Evolutionary conservation across 2,329 filamentous ascomycete species (phyloP), one percentile per base, ranked within the genome.

Genomic region (Amauroascus niger): DNA sequence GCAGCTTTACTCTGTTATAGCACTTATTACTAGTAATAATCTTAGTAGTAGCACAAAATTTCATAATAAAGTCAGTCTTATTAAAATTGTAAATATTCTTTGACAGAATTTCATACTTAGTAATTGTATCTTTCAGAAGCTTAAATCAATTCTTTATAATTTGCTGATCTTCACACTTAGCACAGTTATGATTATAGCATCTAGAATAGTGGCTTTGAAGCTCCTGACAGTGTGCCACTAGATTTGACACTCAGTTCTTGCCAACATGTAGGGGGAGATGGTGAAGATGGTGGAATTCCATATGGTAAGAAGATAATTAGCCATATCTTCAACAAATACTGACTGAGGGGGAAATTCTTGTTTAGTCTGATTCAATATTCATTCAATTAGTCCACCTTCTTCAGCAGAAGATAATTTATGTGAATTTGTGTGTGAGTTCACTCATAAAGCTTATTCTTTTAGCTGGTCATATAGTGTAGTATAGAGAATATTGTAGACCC

Each of bases 21-120:
- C 51, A 48, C 49, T 63, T 54, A 58, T 63, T 54, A 58, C 60
- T 57, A 48, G 59, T 56, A 39, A 60, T 46, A 33, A 62, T 53
- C 26, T 49, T 54, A 26, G 46, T 51, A 39, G 50, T 57, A 44
- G 48, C 54, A 35, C 57, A 50, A 16, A 60, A 28, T 4, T 56
- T 55, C 56, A 61, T 61, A 47, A 50, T 46, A 54, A 60, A 62
- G 24, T 53, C 53, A 46, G 51, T 61, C 41, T 59, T 46, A 53
- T 60, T 49, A 49, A 60, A 61, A 48, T 61, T 30, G 56, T 53
- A 53, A 51, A 60, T 58, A 55, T 59, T 54, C 53, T 60, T 48
- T 41, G 33, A 7, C 32, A 24, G 20, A 48, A 60, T 57, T 13
- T 37, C 39, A 52, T 55, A 22, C 48, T 55, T n/a, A 44, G 28